Percentiles rank a stretch among this genome's conserved stretches.
Evolutionary conservation across 1,139 yeast species (phyloP).

Genomic region (Scheffersomyces insectosa): DNA sequence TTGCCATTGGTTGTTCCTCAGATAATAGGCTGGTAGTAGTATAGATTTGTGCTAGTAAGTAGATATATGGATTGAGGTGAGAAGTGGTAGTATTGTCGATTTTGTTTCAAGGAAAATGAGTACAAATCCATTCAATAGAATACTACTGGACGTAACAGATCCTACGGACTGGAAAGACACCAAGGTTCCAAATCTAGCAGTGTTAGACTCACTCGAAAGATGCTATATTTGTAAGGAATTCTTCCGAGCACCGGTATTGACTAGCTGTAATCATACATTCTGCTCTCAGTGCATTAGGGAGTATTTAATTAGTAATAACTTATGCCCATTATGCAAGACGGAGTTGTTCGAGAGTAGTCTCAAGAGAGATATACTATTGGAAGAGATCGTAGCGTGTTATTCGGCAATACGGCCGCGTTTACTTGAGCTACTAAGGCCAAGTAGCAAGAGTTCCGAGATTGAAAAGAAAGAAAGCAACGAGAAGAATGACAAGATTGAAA

Average conservation of each 20-base stretch:
- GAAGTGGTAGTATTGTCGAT: too few species aligned
- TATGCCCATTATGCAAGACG: constrained; percentile 80
- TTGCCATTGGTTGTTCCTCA: too few species aligned
- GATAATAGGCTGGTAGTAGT: too few species aligned
- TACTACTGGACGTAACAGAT: constrained; percentile 47
- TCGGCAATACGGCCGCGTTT: constrained; percentile 42
- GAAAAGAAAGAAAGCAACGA: not conserved
- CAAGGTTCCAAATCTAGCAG: constrained; percentile 53
- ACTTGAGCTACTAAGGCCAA: constrained; percentile 20
- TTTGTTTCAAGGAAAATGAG: constrained; percentile 5
- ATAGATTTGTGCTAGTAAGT: too few species aligned
- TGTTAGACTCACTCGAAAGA: constrained; percentile 69
- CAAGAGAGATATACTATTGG: constrained; percentile 68
- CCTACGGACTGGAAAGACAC: constrained; percentile 70
- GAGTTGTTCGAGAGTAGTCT: constrained; percentile 73
- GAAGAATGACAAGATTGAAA: not conserved
- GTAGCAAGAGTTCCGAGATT: not conserved
- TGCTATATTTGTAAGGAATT: constrained; percentile 94
- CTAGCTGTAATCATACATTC: constrained; percentile 87
- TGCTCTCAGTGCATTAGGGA: constrained; percentile 88
- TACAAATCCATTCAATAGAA: constrained; percentile 14
- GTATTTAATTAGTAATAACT: constrained; percentile 55
- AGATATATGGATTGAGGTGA: too few species aligned
- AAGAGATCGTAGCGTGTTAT: constrained; percentile 67
- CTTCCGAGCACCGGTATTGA: constrained; percentile 76